A percentile compares a stretch with the other conserved stretches of the same genome.
Conservation (phyloP, 2,329 filamentous ascomycete species). For the Fusarium palustre region DNA sequence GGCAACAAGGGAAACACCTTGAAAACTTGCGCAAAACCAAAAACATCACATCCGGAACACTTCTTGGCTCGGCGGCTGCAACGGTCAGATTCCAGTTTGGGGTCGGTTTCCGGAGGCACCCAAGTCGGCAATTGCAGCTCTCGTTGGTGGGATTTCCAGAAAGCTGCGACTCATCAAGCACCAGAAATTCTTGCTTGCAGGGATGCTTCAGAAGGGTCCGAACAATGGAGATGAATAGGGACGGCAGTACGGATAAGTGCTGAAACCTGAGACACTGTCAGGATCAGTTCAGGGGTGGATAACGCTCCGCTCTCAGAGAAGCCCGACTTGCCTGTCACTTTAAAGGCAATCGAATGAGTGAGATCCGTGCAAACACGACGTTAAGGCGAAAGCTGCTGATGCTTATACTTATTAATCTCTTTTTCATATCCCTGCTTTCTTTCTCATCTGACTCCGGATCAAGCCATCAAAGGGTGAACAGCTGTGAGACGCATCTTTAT, state of each 20-base stretch:
- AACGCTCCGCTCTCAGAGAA: slow-evolving; percentile 21
- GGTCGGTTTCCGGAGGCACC: slow-evolving; percentile 31
- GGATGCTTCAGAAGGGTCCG: slow-evolving; percentile 24
- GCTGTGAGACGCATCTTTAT: slow-evolving; percentile 3
- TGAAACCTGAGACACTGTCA: slow-evolving; percentile 39
- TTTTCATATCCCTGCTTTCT: background rate
- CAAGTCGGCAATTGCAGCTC: slow-evolving; percentile 25
- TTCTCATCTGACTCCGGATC: slow-evolving; percentile 4
- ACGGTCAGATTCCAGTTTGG: slow-evolving; percentile 39
- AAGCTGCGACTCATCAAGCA: slow-evolving; percentile 31
- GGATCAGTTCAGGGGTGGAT: background rate
- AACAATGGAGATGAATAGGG: slow-evolving; percentile 18
- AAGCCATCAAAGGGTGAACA: background rate
- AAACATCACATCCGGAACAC: slow-evolving; percentile 26
- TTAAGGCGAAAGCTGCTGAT: slow-evolving; percentile 15
- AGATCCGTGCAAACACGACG: slow-evolving; percentile 20
- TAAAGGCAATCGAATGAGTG: slow-evolving; percentile 4
- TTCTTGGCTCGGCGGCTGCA: slow-evolving; percentile 39
- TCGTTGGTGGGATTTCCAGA: slow-evolving; percentile 39
- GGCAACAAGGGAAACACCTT: slow-evolving; percentile 28
- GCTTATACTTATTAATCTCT: slow-evolving; percentile 25
- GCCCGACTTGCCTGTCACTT: slow-evolving; percentile 2
- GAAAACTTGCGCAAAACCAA: slow-evolving; percentile 20
- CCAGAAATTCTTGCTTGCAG: slow-evolving; percentile 37
- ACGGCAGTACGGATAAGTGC: slow-evolving; percentile 11